Base-by-base conservation (phyloP, 768 basidiomycete genomes). In the Tephrocybe sp. region DNA sequence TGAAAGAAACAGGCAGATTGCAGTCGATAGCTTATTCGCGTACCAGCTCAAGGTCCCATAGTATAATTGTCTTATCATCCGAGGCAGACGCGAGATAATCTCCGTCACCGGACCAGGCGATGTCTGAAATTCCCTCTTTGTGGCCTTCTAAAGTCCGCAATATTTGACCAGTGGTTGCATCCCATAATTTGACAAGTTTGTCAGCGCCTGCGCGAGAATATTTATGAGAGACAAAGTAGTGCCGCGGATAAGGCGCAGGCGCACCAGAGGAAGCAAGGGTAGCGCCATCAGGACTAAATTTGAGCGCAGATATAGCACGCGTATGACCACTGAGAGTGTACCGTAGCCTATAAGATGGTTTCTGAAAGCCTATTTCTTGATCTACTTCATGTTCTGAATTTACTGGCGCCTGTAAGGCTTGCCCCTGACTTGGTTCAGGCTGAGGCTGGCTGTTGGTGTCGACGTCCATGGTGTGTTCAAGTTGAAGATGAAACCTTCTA, bases 1-100 rank as follows among this genome's bases (percentile, higher is more conserved):
- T 41, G 53, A 44, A 27, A 36, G 16, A 49, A 58, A 30, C 55
- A 23, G 42, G 57, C 47, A 49, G 33, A 47, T 21, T 23, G 19
- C 27, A 36, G 21, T 29, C 21, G 18, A 18, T 58, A 63, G 52
- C 25, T 23, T n/a, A 18, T 13, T 37, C 53, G 87, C 61, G 19
- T 52, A 62, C 89, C 46, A 74, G 64, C 57, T 88, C 84, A 59
- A 88, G 67, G 61, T 82, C 81, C 94, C 94, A 95, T 51, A 97
- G 79, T 24, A 85, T 77, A 49, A 95, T 81, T 0, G 88, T 88
- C 57, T 88, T 87, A 67, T 98, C 95, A 64, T 99, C 95, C 3
- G 92, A 95, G 0, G 91, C 94, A 33, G 91, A 91, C 1, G 95
- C 94, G 29, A 98, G 67, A 61, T 84, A 87, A 47, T 86, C 79